Conservation (phyloP, 208 protist genomes). For the Plasmodiophora brassicae region DNA sequence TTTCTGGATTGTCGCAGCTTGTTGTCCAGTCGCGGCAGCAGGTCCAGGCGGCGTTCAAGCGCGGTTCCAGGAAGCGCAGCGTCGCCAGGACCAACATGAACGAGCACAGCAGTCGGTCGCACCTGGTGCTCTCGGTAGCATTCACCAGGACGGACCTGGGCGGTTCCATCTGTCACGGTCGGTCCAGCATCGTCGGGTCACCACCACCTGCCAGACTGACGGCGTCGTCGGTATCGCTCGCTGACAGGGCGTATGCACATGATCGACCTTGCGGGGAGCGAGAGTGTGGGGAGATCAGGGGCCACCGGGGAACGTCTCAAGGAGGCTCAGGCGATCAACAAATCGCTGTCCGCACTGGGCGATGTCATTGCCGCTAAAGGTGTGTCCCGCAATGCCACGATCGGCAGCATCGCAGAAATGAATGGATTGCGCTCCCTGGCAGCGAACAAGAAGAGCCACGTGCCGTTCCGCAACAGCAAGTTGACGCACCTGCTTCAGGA, state of each 20-base stretch:
- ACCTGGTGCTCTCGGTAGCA: background rate
- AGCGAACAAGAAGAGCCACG: slow-evolving; percentile 48
- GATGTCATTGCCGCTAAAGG: slow-evolving; percentile 65
- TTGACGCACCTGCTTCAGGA: slow-evolving; percentile 71
- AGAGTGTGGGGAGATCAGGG: slow-evolving; percentile 62
- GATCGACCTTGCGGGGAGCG: slow-evolving; percentile 59
- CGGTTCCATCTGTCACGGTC: too few relatives aligned
- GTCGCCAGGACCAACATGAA: background rate
- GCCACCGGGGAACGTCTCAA: slow-evolving; percentile 61
- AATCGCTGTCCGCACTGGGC: slow-evolving; percentile 63
- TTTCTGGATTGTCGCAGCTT: too few relatives aligned
- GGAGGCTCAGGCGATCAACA: slow-evolving; percentile 77
- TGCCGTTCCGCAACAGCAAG: slow-evolving; percentile 74
- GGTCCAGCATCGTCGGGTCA: too few relatives aligned
- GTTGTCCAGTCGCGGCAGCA: background rate
- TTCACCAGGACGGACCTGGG: background rate
- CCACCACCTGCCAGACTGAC: too few relatives aligned
- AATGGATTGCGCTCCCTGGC: background rate
- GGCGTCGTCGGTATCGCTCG: too few relatives aligned
- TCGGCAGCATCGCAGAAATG: background rate
- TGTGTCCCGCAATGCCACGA: background rate
- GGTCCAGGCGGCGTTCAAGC: background rate
- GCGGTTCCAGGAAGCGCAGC: background rate
- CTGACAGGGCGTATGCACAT: slow-evolving; percentile 33
- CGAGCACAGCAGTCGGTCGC: background rate